Evolutionary conservation across 768 basidiomycete genomes (phyloP), one percentile per base, ranked within the genome.

Genomic region (Paxillus rubicundulus): DNA sequence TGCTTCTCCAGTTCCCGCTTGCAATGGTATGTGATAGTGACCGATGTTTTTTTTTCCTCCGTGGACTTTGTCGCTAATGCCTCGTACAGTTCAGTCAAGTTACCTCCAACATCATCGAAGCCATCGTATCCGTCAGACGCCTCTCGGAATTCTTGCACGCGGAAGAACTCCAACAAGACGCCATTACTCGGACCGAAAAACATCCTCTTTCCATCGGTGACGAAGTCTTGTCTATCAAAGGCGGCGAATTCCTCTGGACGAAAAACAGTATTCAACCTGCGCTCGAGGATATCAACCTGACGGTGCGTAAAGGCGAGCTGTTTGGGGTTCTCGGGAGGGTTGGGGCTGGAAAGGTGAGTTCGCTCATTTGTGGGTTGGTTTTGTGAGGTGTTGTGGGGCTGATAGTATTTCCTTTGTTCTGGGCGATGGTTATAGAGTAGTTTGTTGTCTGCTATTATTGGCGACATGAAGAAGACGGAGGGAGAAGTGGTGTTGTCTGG

Each of bases 281-380:
- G 0, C 77, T 98, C 9, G 86, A 91, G 64, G 85, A 82, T 47
- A 86, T 98, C 58, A 82, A 85, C 60, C 59, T 98, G 18, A 76
- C 75, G 0, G 82, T 89, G 2, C 80, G 77, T 47, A 95, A 92
- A 65, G 94, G 95, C 7, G 89, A 97, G 59, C 70, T 98, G 5
- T 76, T 93, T 0, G 92, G 87, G 3, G 71, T 98, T 7, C 77
- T 96, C 16, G 96, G 96, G 14, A 85, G 90, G 18, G 94, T 98
- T 20, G 95, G 94, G 9, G 82, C 85, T 36, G 95, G 96, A 49
- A 98, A 98, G 80, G 88, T 86, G 54, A 47, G 68, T 34, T 51
- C 17, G 9, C 27, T 34, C 4, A 37, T 38, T 20, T 4, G 9
- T 24, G 20, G 17, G 2, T 20, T 10, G 21, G 12, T 21, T 13